Evolutionary conservation across 345 rosid species (phyloP).

Genomic region (Garcia nutans): DNA sequence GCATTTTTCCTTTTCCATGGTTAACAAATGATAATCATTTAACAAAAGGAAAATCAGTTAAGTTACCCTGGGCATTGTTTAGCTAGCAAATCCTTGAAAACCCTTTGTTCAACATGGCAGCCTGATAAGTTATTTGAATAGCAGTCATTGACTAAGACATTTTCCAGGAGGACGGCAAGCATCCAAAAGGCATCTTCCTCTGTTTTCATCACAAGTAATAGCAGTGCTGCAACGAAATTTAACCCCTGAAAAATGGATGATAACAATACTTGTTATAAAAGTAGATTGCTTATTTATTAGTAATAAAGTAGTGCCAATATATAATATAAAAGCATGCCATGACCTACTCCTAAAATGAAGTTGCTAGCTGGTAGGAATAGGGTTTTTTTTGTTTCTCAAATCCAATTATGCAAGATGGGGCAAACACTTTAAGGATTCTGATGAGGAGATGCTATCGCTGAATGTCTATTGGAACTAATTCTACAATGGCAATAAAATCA

Average conservation of each 20-base stretch:
- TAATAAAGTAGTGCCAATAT: background rate
- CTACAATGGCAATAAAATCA: background rate
- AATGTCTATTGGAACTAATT: background rate
- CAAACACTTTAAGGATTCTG: background rate
- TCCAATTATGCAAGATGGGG: background rate
- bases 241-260: slow-evolving; percentile 58
- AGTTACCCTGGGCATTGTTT: slow-evolving; percentile 82
- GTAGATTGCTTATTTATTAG: background rate
- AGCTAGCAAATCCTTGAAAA: slow-evolving; percentile 84
- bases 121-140: slow-evolving; percentile 92
- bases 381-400: background rate
- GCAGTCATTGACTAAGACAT: slow-evolving; percentile 93
- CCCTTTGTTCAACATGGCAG: slow-evolving; percentile 98
- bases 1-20: slow-evolving; percentile 26
- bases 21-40: slow-evolving; percentile 4
- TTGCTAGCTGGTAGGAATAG: background rate
- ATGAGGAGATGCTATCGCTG: background rate
- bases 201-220: slow-evolving; percentile 97
- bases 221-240: slow-evolving; percentile 91
- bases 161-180: slow-evolving; percentile 94
- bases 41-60: slow-evolving; percentile 3
- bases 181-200: slow-evolving; percentile 99
- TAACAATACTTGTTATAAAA: background rate
- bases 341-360: background rate
- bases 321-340: background rate